Evolutionary conservation across 345 rosid genomes (phyloP).

Genomic region (Orychophragmus violaceus): DNA sequence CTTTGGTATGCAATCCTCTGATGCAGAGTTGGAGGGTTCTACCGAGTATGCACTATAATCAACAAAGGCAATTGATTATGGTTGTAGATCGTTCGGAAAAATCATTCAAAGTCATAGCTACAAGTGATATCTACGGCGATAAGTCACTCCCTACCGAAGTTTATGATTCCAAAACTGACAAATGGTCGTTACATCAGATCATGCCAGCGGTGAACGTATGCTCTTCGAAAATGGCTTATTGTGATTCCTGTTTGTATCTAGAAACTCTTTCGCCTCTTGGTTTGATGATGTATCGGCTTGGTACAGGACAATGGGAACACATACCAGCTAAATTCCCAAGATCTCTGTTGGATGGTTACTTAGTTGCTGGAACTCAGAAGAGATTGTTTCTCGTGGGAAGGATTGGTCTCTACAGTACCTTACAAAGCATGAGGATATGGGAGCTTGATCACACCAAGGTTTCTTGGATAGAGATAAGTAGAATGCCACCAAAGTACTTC

Average conservation of each 20-base stretch:
- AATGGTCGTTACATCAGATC: conserved; percentile 73
- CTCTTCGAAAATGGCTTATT: conserved; percentile 92
- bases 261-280: conserved; percentile 97
- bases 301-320: conserved; percentile 81
- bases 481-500: conserved; percentile 90
- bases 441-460: conserved; percentile 79
- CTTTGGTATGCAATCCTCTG: conserved; percentile 83
- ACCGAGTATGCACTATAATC: conserved; percentile 82
- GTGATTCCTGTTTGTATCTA: conserved; percentile 77
- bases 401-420: conserved; percentile 83
- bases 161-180: conserved; percentile 70
- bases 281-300: conserved; percentile 81
- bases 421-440: conserved; percentile 96
- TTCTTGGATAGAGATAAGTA: conserved; percentile 83
- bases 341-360: conserved; percentile 83
- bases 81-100: conserved; percentile 65
- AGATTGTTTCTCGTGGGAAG: conserved; percentile 92
- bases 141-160: conserved; percentile 92
- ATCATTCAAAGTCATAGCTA: conserved; percentile 84
- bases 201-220: conserved; percentile 95
- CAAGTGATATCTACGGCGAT: conserved; percentile 80
- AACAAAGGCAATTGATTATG: conserved; percentile 83
- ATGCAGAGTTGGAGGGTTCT: conserved; percentile 76
- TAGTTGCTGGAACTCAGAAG: conserved; percentile 90
- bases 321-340: conserved; percentile 90